phyloP scores from a whole-genome alignment of 1,284 basidiomycete genomes.

The Hymenochaete sp. region DNA sequence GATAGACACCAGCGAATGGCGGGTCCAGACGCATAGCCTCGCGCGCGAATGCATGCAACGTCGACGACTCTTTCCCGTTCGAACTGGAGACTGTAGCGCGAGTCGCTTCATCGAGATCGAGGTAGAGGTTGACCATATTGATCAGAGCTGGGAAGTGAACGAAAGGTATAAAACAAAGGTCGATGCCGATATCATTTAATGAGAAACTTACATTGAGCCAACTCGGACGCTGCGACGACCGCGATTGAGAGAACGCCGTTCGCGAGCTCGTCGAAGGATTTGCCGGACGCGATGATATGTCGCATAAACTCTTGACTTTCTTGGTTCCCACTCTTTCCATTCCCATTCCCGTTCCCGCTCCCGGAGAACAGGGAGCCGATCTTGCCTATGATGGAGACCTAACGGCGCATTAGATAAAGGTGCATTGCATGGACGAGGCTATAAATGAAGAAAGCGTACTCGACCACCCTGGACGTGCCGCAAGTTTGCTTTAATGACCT shows the following conservation, averaged over 20 bases:
- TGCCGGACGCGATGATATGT: conserved; percentile 45
- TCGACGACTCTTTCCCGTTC: conserved; percentile 29
- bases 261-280: conserved; percentile 48
- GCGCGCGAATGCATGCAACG: conserved; percentile 41
- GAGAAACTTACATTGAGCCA: conserved; percentile 47
- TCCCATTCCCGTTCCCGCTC: too few relatives aligned
- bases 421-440: not conserved
- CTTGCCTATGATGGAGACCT: conserved; percentile 44
- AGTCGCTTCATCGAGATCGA: too few relatives aligned
- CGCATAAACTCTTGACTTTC: conserved; percentile 44
- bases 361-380: conserved; percentile 41
- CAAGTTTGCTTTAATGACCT: conserved; percentile 44
- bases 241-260: conserved; percentile 66
- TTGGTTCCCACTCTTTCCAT: conserved; percentile 32
- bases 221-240: conserved; percentile 57
- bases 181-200: not conserved
- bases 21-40: conserved; percentile 52
- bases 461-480: conserved; percentile 20
- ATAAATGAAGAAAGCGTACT: conserved; percentile 19
- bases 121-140: conserved; percentile 49
- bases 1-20: conserved; percentile 40
- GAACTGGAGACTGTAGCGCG: conserved; percentile 25
- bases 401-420: not conserved
- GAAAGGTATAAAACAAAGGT: conserved; percentile 19
- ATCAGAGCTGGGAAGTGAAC: conserved; percentile 37